Conservation (phyloP, 805 yeast genomes). For the Lachancea sp. region DNA sequence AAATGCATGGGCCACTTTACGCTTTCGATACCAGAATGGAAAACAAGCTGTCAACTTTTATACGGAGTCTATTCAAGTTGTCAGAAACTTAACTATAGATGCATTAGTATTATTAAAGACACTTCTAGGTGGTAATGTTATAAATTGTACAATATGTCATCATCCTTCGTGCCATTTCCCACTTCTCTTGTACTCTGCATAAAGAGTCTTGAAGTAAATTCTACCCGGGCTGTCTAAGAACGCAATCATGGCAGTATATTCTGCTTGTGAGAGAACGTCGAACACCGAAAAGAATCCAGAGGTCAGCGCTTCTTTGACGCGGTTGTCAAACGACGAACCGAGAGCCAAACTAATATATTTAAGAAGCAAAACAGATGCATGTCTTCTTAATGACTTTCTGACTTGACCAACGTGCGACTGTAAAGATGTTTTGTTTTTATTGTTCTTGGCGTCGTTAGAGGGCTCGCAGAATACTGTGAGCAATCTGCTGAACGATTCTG, state of each 20-base stretch:
- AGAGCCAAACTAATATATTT: constrained; percentile 54
- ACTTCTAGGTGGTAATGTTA: neutral
- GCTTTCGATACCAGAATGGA: constrained; percentile 20
- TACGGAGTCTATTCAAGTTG: constrained; percentile 9
- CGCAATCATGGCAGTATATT: constrained; percentile 54
- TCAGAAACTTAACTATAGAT: neutral
- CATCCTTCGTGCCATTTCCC: constrained; percentile 77
- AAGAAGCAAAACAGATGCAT: constrained; percentile 52
- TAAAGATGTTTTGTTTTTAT: constrained; percentile 34
- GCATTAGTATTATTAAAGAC: neutral
- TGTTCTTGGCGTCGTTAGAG: constrained; percentile 22
- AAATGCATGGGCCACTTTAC: constrained; percentile 25
- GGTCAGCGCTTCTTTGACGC: constrained; percentile 43
- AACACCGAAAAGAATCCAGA: constrained; percentile 57
- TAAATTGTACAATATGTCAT: neutral
- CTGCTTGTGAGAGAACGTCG: constrained; percentile 62
- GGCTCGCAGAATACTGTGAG: constrained; percentile 73
- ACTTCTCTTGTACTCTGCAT: constrained; percentile 62
- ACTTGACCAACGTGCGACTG: constrained; percentile 50
- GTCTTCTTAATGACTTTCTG: constrained; percentile 57
- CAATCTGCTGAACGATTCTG: constrained; percentile 49
- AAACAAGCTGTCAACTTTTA: constrained; percentile 20
- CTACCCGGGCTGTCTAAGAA: constrained; percentile 66
- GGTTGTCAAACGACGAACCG: constrained; percentile 40
- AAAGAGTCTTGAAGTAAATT: constrained; percentile 57